Conservation (phyloP, 352 stramenopile genomes). For the Phytophthora capsici region DNA sequence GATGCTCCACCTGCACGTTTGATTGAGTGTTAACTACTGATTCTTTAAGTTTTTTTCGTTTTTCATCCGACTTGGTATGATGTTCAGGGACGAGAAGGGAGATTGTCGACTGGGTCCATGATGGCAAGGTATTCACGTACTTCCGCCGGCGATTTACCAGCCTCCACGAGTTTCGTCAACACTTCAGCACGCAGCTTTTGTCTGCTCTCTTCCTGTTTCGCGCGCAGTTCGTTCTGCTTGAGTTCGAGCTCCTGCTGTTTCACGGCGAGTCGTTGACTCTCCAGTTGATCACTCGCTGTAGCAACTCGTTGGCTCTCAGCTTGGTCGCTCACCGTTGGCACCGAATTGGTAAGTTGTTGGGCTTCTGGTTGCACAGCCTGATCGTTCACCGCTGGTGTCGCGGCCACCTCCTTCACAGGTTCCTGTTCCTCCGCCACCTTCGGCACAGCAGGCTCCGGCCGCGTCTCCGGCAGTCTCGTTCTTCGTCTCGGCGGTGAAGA, state of each 20-base stretch:
- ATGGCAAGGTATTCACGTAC: constrained; percentile 42
- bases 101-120: constrained; percentile 33
- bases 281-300: constrained; percentile 29
- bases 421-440: neutral
- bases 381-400: neutral
- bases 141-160: constrained; percentile 39
- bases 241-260: constrained; percentile 16
- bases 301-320: too few relatives aligned
- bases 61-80: too few relatives aligned
- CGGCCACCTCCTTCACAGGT: constrained; percentile 5
- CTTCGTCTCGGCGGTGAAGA: too few relatives aligned
- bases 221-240: constrained; percentile 29
- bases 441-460: neutral
- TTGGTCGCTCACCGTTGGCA: neutral
- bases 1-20: too few relatives aligned
- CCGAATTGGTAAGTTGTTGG: constrained; percentile 28
- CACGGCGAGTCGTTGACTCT: constrained; percentile 50
- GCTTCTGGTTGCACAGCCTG: constrained; percentile 39
- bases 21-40: too few relatives aligned
- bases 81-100: too few relatives aligned
- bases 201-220: constrained; percentile 40
- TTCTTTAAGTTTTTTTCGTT: too few relatives aligned
- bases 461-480: too few relatives aligned
- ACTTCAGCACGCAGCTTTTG: constrained; percentile 41
- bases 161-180: constrained; percentile 31